Evolutionary conservation across 2,329 filamentous ascomycete species (phyloP).

Genomic region (Dryadomyces quercivorus): DNA sequence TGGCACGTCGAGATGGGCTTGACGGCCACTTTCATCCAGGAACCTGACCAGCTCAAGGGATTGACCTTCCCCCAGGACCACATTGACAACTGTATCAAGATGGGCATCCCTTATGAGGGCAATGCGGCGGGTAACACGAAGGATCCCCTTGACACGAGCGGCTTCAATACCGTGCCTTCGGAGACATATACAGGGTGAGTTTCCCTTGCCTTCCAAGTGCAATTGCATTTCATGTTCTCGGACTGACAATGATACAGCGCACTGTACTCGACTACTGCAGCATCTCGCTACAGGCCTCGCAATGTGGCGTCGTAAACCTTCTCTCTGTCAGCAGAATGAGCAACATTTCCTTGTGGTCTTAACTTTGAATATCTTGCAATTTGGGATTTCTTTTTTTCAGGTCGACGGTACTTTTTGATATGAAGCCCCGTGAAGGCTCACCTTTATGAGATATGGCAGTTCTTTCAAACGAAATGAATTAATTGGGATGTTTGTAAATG

Average conservation of each 20-base stretch:
- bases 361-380: too few species aligned
- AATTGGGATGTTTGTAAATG: too few species aligned
- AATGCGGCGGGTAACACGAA: conserved; percentile 57
- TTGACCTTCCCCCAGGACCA: conserved; percentile 48
- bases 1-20: conserved; percentile 51
- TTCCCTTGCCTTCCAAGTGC: neutral
- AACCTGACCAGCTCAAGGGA: conserved; percentile 41
- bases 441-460: too few species aligned
- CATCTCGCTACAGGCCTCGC: neutral
- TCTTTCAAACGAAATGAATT: too few species aligned
- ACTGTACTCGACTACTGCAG: neutral
- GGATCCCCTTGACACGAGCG: conserved; percentile 39
- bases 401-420: too few species aligned
- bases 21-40: conserved; percentile 41
- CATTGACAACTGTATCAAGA: conserved; percentile 30
- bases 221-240: neutral
- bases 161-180: conserved; percentile 36
- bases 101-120: conserved; percentile 37
- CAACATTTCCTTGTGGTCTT: neutral
- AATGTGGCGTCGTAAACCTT: neutral
- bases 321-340: neutral
- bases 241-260: neutral
- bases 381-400: too few species aligned
- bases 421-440: too few species aligned
- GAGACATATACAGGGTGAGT: conserved; percentile 35